Conservation (phyloP, 345 rosid species). For the Brassica nigra region DNA sequence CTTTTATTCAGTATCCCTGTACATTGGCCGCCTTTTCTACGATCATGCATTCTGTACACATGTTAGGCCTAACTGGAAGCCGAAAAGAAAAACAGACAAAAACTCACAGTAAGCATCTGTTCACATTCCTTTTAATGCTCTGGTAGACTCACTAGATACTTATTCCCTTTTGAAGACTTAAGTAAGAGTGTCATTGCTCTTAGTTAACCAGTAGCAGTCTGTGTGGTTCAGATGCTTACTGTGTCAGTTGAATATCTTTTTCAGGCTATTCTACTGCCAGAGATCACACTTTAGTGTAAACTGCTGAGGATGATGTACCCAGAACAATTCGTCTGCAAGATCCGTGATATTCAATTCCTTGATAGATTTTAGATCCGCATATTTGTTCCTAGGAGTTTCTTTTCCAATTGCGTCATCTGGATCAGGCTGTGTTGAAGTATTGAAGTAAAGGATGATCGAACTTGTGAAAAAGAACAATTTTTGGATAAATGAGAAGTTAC, state of each 20-base stretch:
- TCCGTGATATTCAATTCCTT: neutral
- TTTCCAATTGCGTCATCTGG: neutral
- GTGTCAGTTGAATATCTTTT: neutral
- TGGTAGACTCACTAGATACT: constrained; percentile 23
- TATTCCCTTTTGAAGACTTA: constrained; percentile 3
- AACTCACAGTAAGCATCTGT: constrained; percentile 32
- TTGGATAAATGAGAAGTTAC: neutral
- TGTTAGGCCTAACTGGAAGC: constrained; percentile 11
- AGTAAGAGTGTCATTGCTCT: constrained; percentile 1
- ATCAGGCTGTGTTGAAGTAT: neutral
- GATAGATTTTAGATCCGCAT: neutral
- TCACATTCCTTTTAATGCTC: neutral
- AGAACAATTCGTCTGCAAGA: neutral
- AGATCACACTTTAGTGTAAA: constrained; percentile 17
- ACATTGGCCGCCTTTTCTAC: neutral
- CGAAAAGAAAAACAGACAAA: constrained; percentile 4
- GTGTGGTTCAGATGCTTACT: neutral
- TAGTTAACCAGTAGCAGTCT: constrained; percentile 1
- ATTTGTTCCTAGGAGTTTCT: constrained; percentile 1
- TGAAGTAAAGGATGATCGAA: neutral
- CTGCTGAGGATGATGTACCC: constrained; percentile 8
- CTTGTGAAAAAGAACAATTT: neutral
- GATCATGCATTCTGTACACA: constrained; percentile 7
- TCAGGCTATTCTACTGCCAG: constrained; percentile 1
- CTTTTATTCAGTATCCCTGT: neutral